A percentile compares a stretch with the other conserved stretches of the same genome.
Conservation (phyloP, 139 green algal species). For the Mesotaenium endlicherianum region DNA sequence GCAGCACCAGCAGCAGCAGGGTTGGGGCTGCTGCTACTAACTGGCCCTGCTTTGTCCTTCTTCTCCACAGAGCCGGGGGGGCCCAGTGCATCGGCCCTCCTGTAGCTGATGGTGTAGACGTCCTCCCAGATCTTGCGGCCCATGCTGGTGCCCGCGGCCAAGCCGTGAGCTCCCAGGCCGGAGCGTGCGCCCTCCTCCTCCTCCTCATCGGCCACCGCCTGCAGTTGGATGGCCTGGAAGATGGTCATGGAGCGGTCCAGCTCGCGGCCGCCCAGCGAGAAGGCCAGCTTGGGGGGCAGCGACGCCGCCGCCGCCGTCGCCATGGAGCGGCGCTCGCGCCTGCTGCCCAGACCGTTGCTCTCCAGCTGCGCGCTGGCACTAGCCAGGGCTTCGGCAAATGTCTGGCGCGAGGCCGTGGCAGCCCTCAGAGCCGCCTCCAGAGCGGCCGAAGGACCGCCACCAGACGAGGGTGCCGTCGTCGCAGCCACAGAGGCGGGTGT, state of each 20-base stretch:
- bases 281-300: constrained; percentile 59
- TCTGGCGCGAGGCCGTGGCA: no score
- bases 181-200: constrained; percentile 4
- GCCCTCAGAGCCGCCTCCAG: no score
- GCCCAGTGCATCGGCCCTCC: background rate
- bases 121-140: constrained; percentile 74
- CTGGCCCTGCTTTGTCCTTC: no score
- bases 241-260: constrained; percentile 68
- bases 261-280: constrained; percentile 59
- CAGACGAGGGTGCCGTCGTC: no score
- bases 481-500: no score
- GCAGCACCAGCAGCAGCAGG: constrained; percentile 7
- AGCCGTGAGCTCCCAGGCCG: background rate
- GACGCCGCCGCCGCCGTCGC: background rate
- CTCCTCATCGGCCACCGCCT: constrained; percentile 28
- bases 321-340: constrained; percentile 9
- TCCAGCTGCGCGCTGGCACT: no score
- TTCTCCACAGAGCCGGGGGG: background rate
- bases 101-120: constrained; percentile 83
- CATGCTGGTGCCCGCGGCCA: constrained; percentile 10
- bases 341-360: no score
- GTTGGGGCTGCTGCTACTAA: background rate
- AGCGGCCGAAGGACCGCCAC: no score
- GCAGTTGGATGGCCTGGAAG: constrained; percentile 79
- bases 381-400: no score